Evolutionary conservation across 768 basidiomycete genomes (phyloP), one percentile per base, ranked within the genome.

Genomic region (Vishniacozyma victoriae): DNA sequence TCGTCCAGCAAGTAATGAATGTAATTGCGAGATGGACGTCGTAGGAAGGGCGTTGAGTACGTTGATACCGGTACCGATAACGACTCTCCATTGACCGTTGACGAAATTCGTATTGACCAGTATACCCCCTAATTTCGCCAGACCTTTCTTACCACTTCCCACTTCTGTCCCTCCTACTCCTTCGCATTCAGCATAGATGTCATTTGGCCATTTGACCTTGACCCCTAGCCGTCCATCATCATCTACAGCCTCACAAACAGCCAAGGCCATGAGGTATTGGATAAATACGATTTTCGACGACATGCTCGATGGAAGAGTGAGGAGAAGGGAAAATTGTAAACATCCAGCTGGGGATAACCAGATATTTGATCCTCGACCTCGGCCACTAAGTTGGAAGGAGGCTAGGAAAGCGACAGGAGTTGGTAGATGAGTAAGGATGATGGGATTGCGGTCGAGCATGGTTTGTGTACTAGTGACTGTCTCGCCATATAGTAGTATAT

Each of bases 151-250:
- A 16, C 73, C 74, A 36, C 52, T 50, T 0, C 66, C 67, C 4
- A 62, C 58, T 9, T 55, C 57, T 4, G 74, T 75, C 2, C 68
- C 75, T 3, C 73, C 26, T 75, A 80, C 33, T 77, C 75, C 63
- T 48, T 65, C 57, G 13, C 58, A 59, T 33, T 82, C 77, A 1
- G 82, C 85, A 61, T 96, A 96, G 3, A 99, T 75, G 60, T 97
- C 95, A 62, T 97, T 97, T 16, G 93, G 95, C 95, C 95, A 97
- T 70, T 96, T 97, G 20, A 97, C 74, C 33, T 82, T 77, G 11
- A 95, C 79, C 13, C 76, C 76, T 2, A 80, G 73, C 12, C 80
- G 82, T 42, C 74, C 76, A 43, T 72, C 72, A 2, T 82, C 78
- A 41, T 83, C 78, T 57, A 87, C 87, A 1, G 85, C 90, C 57